phyloP scores from a whole-genome alignment of 805 yeast species.

The Debaryomyces tyrocola region DNA sequence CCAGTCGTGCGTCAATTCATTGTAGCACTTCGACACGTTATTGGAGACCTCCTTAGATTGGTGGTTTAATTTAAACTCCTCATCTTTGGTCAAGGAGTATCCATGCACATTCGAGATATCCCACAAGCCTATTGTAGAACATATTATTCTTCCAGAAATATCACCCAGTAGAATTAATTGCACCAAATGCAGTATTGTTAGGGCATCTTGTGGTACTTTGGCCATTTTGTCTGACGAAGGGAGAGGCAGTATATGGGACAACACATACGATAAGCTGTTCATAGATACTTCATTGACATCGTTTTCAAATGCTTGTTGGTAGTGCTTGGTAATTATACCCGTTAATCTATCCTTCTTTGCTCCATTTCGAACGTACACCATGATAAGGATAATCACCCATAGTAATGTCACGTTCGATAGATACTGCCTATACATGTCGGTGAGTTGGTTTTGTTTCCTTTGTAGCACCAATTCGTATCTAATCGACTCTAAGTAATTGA shows the following conservation, averaged over 20 bases:
- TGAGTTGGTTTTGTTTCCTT: constrained; percentile 1
- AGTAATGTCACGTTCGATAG: constrained; percentile 22
- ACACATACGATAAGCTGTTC: constrained; percentile 10
- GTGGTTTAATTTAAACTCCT: background rate
- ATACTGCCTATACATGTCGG: constrained; percentile 10
- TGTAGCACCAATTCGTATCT: constrained; percentile 14
- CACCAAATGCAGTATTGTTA: background rate
- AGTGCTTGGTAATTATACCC: background rate
- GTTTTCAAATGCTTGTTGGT: background rate
- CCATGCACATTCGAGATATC: constrained; percentile 23
- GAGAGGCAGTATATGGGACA: constrained; percentile 13
- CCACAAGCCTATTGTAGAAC: constrained; percentile 38
- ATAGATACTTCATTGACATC: constrained; percentile 7
- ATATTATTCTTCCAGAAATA: constrained; percentile 30
- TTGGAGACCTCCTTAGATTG: background rate
- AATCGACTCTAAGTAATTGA: constrained; percentile 25
- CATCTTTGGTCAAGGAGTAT: constrained; percentile 6
- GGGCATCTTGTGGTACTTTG: background rate
- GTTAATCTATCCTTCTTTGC: background rate
- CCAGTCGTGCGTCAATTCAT: constrained; percentile 17
- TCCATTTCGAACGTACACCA: background rate
- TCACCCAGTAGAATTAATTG: constrained; percentile 14
- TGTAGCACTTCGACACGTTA: background rate
- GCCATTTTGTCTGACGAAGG: constrained; percentile 4
- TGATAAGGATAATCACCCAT: background rate